These are phyloP conservation scores for Torrubiella hemipterigena DNA, from an alignment of 2,329 filamentous ascomycete genomes.

Conservation along the genomic window DNA sequence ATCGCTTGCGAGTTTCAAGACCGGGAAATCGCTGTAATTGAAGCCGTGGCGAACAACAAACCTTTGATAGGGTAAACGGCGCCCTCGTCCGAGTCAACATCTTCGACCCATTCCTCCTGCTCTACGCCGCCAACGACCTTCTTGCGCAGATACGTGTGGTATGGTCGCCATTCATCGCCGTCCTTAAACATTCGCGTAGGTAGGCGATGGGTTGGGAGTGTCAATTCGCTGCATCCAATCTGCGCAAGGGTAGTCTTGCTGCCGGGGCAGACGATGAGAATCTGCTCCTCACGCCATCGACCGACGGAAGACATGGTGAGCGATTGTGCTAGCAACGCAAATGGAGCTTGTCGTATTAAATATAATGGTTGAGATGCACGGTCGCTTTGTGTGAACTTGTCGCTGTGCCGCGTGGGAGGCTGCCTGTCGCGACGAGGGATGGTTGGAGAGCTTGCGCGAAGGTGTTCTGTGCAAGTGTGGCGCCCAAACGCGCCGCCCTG, in stretches of 20 bases:
- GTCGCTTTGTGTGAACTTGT: too few species aligned
- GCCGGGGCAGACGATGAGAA: slow-evolving; percentile 65
- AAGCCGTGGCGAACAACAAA: slow-evolving; percentile 16
- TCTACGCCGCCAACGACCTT: slow-evolving; percentile 35
- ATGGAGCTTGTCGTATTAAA: neutral
- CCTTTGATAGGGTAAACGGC: slow-evolving; percentile 76
- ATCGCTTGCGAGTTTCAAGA: neutral
- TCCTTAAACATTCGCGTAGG: slow-evolving; percentile 93
- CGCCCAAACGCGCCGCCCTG: too few species aligned
- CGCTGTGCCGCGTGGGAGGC: too few species aligned
- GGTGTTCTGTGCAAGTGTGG: too few species aligned
- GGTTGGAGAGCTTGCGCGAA: too few species aligned
- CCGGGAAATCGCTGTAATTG: neutral
- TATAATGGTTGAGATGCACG: too few species aligned
- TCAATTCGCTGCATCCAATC: slow-evolving; percentile 81
- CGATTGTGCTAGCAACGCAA: neutral
- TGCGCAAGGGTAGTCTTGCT: slow-evolving; percentile 86
- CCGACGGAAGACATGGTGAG: slow-evolving; percentile 40
- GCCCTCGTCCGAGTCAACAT: slow-evolving; percentile 75
- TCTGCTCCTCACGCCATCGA: slow-evolving; percentile 54
- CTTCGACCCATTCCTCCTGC: slow-evolving; percentile 72
- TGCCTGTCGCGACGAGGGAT: too few species aligned
- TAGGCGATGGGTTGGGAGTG: slow-evolving; percentile 75
- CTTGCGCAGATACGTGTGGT: slow-evolving; percentile 59
- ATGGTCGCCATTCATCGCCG: slow-evolving; percentile 63